A percentile compares a stretch with the other conserved stretches of the same genome.
Evolutionary conservation across 129 eudicot species (phyloP).

Genomic region (Sambucus nigra): DNA sequence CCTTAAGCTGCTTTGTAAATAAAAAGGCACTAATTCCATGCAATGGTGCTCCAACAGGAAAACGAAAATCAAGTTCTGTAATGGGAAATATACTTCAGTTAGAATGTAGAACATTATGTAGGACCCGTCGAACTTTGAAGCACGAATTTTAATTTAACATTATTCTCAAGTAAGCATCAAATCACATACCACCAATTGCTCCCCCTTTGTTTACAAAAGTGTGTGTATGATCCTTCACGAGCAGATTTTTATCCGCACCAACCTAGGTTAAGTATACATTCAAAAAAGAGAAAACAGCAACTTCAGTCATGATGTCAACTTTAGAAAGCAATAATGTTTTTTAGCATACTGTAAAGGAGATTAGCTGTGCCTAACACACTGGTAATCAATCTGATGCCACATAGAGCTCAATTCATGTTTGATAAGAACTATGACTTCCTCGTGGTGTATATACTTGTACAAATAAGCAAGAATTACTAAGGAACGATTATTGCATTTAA

Average conservation of each 20-base stretch:
- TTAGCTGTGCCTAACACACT: not conserved
- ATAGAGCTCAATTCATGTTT: not conserved
- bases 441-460: not conserved
- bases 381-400: not conserved
- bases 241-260: conserved; percentile 92
- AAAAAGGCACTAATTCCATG: conserved; percentile 89
- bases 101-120: not conserved
- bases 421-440: not conserved
- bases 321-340: not conserved
- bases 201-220: conserved; percentile 95
- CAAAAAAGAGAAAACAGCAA: not conserved
- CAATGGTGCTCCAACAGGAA: conserved; percentile 92
- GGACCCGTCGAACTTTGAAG: not conserved
- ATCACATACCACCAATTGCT: conserved; percentile 73
- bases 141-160: not conserved
- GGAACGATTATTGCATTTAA: not conserved
- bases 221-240: conserved; percentile 98
- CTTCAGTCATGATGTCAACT: not conserved
- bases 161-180: conserved; percentile 9
- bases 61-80: conserved; percentile 96
- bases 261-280: conserved; percentile 40
- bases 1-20: conserved; percentile 94
- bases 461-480: not conserved
- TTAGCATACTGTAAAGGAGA: not conserved
- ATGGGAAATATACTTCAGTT: not conserved